phyloP scores from a whole-genome alignment of 441 rosid species.

The Erodium texanum region DNA sequence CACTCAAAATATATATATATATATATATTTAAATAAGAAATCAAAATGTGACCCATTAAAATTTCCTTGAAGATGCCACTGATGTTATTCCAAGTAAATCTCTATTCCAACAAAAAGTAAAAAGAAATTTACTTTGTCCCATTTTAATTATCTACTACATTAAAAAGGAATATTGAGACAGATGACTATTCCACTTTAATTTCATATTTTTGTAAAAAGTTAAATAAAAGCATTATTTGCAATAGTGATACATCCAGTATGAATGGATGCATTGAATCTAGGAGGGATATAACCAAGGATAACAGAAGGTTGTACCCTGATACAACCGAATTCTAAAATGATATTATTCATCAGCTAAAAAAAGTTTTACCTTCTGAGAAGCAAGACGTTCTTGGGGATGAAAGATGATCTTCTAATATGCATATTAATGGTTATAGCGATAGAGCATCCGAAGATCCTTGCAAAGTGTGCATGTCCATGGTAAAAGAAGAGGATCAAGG shows the following conservation, averaged over 20 bases:
- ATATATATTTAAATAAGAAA: background rate
- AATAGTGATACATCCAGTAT: background rate
- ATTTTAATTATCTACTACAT: background rate
- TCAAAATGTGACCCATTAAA: background rate
- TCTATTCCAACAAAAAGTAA: background rate
- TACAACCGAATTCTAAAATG: background rate
- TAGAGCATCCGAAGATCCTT: conserved; percentile 57
- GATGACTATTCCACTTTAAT: background rate
- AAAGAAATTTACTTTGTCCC: too few relatives aligned
- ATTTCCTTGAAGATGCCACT: background rate
- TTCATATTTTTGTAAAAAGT: background rate
- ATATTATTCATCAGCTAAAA: background rate
- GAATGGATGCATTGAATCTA: background rate
- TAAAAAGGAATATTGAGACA: background rate
- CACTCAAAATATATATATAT: too few relatives aligned
- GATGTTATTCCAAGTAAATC: background rate
- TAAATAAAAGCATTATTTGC: background rate
- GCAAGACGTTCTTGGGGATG: background rate
- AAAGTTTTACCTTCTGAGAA: background rate
- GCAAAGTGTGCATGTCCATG: conserved; percentile 89
- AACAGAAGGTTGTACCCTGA: background rate
- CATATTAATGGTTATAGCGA: conserved; percentile 28
- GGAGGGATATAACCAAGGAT: background rate
- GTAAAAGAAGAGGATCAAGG: conserved; percentile 68
- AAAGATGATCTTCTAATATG: background rate